phyloP scores from a whole-genome alignment of 164 flowering plant genomes.

The Vitis rotundifolia region DNA sequence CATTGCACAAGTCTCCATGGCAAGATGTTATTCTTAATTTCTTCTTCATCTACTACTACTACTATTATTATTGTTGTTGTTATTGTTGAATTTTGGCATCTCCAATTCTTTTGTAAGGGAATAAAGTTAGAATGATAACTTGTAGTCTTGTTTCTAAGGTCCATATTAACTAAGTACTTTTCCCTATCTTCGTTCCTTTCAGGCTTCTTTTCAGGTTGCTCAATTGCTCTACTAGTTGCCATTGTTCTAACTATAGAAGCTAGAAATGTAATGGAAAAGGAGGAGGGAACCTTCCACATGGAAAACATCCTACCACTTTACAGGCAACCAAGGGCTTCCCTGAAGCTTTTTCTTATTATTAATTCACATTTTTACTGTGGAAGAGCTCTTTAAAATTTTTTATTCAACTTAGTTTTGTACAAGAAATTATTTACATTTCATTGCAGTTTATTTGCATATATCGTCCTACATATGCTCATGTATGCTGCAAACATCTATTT shows the following conservation, averaged over 20 bases:
- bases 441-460: conserved; percentile 52
- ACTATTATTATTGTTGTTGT: too few species aligned
- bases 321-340: conserved; percentile 28
- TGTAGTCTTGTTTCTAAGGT: too few species aligned
- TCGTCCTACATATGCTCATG: conserved; percentile 51
- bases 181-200: conserved; percentile 10
- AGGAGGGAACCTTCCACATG: conserved; percentile 38
- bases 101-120: too few species aligned
- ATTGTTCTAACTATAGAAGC: conserved; percentile 32
- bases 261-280: conserved; percentile 32
- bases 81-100: too few species aligned
- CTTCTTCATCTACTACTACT: too few species aligned
- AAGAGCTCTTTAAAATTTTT: neutral
- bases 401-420: neutral
- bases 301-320: conserved; percentile 52
- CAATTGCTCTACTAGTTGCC: conserved; percentile 47
- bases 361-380: neutral
- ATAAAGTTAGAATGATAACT: too few species aligned
- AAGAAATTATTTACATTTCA: neutral
- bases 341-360: neutral
- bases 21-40: too few species aligned
- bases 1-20: neutral
- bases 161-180: too few species aligned
- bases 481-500: conserved; percentile 55
- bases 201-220: conserved; percentile 61